Evolutionary conservation across 441 rosid species (phyloP).

Genomic region (Geranium incanum): DNA sequence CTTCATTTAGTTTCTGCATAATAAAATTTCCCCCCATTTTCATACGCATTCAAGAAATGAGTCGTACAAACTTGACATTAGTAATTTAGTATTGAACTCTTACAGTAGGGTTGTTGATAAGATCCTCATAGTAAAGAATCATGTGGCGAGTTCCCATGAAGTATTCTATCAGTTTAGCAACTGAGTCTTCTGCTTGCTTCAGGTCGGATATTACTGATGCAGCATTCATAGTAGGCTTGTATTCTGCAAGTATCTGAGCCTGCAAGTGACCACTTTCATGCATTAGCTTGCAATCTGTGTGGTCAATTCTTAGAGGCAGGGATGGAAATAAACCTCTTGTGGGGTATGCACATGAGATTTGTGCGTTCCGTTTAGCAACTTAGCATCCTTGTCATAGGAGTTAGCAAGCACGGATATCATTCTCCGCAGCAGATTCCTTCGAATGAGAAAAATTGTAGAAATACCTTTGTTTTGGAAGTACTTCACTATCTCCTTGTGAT

Average conservation of each 20-base stretch:
- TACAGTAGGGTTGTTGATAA: conserved; percentile 35
- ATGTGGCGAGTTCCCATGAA: conserved; percentile 44
- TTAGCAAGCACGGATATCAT: conserved; percentile 47
- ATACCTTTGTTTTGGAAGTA: conserved; percentile 47
- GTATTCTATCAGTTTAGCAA: conserved; percentile 30
- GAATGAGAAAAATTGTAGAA: conserved; percentile 40
- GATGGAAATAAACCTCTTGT: conserved; percentile 30
- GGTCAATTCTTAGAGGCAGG: not conserved
- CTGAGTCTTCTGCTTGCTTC: conserved; percentile 34
- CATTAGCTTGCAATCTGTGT: not conserved
- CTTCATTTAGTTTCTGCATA: conserved; percentile 36
- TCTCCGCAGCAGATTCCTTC: conserved; percentile 48
- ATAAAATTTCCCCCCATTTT: not conserved
- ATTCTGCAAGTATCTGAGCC: conserved; percentile 41
- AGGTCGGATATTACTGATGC: conserved; percentile 32
- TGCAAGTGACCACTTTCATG: conserved; percentile 15
- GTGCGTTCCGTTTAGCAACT: conserved; percentile 48
- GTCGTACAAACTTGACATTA: not conserved
- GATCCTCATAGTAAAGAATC: conserved; percentile 47
- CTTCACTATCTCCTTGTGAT: conserved; percentile 40
- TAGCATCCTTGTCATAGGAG: conserved; percentile 41
- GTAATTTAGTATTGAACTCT: conserved; percentile 16
- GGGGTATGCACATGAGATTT: conserved; percentile 55
- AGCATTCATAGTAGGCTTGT: conserved; percentile 40
- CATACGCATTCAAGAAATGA: not conserved